phyloP scores from a whole-genome alignment of 2,329 filamentous ascomycete species.

The Sclerotinia trifoliorum region DNA sequence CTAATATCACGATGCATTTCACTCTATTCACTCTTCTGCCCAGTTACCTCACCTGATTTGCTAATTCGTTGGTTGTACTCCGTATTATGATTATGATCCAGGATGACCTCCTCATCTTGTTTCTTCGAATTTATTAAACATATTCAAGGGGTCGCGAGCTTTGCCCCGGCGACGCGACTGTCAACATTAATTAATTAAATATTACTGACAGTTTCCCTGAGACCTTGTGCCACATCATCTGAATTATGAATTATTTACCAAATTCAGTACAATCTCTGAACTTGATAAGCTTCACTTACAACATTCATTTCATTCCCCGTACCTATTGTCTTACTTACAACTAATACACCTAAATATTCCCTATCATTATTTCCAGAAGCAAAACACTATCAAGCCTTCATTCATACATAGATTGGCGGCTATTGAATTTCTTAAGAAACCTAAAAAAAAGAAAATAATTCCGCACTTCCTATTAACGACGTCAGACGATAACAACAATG shows the following conservation, averaged over 20 bases:
- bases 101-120: conserved; percentile 2
- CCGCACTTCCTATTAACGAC: conserved; percentile 15
- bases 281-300: conserved; percentile 10
- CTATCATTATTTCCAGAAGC: neutral
- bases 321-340: conserved; percentile 4
- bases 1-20: conserved; percentile 1
- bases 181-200: conserved; percentile 15
- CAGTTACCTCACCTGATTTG: neutral
- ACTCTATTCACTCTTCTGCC: neutral
- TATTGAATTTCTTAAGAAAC: conserved; percentile 1
- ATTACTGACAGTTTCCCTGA: conserved; percentile 8
- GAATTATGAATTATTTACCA: conserved; percentile 14
- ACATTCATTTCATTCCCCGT: conserved; percentile 10
- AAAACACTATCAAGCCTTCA: neutral
- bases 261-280: conserved; percentile 3
- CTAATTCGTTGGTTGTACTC: neutral
- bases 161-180: conserved; percentile 20
- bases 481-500: conserved; percentile 21
- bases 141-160: conserved; percentile 7
- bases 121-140: neutral
- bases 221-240: conserved; percentile 20
- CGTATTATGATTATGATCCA: too few relatives aligned
- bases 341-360: conserved; percentile 9
- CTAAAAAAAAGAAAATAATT: conserved; percentile 3
- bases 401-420: conserved; percentile 3